Base-by-base conservation (phyloP, 2,329 filamentous ascomycete genomes). In the Exutisphaerella laricina region DNA sequence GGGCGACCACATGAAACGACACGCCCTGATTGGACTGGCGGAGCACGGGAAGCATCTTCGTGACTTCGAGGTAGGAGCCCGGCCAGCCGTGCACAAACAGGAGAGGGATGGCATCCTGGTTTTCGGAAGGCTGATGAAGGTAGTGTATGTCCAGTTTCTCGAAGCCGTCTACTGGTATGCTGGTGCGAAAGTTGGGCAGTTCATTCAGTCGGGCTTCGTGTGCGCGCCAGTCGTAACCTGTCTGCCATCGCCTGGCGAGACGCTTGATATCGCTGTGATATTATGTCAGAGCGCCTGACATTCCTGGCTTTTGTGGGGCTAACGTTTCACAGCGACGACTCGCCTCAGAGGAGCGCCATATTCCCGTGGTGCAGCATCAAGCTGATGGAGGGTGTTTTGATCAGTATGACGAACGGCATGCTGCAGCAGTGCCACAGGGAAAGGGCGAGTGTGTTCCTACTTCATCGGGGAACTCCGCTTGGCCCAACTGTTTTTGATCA, bases 11-110 rank as follows among this genome's bases (percentile, higher is more conserved):
- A 43, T 85, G 78, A 54, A 85, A 85, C 0, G 78, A 70, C 2
- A 75, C 72, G 4, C 60, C 56, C 6, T 64, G 63, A 4, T 59
- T 54, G 10, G 56, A 57, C 10, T 58, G 49, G 4, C 64, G 61
- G 7, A 79, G 60, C 2, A 71, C 51, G 1, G 65, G 60, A 0
- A 88, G 66, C 33, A 86, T 65, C 56, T 83, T 85, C 14, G 67
- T 63, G 2, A 78, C 79, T 63, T 87, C 82, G 34, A 83, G 58
- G 57, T 84, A 85, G 50, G 75, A 81, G 1, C 84, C 83, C 0
- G 84, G 84, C 59, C 72, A 85, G 10, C 81, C 80, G 57, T 85
- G 82, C n/a, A 72, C 69, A 58, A 86, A 85, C 1, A 86, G 59
- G 21, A 86, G 57, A 0, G 83, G 82, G 30, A 86, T 76, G 1